Conservation (phyloP, 139 green algal genomes). For the Picochlorum sp. region DNA sequence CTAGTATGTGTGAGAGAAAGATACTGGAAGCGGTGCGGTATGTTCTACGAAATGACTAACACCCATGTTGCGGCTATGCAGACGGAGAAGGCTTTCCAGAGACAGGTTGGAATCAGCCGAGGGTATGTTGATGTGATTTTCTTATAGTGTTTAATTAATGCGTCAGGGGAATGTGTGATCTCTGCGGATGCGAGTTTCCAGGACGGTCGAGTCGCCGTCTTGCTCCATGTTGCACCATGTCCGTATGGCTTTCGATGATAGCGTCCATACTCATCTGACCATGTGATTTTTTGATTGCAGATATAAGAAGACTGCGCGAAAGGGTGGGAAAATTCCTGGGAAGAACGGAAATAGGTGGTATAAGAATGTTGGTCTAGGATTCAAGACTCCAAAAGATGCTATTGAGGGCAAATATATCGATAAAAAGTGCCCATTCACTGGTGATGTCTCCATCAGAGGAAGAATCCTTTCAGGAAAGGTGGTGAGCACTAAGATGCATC, state of each 20-base stretch:
- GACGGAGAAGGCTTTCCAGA: conserved; percentile 90
- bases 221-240: not conserved
- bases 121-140: conserved; percentile 38
- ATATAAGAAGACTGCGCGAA: conserved; percentile 60
- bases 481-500: conserved; percentile 94
- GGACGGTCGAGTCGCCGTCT: not conserved
- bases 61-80: conserved; percentile 32
- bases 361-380: conserved; percentile 95
- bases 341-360: conserved; percentile 83
- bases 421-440: conserved; percentile 99
- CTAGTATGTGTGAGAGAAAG: no score
- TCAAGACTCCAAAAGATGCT: conserved; percentile 96
- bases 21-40: no score
- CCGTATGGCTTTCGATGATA: not conserved
- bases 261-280: not conserved
- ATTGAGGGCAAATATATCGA: conserved; percentile 99
- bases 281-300: conserved; percentile 13
- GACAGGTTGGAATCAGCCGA: conserved; percentile 83
- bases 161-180: no score
- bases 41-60: not conserved
- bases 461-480: conserved; percentile 92
- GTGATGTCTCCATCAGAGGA: conserved; percentile 94
- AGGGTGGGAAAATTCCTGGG: conserved; percentile 61
- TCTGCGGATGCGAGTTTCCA: no score
- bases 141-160: no score